phyloP scores from a whole-genome alignment of 345 rosid species.

The Brassica napus region DNA sequence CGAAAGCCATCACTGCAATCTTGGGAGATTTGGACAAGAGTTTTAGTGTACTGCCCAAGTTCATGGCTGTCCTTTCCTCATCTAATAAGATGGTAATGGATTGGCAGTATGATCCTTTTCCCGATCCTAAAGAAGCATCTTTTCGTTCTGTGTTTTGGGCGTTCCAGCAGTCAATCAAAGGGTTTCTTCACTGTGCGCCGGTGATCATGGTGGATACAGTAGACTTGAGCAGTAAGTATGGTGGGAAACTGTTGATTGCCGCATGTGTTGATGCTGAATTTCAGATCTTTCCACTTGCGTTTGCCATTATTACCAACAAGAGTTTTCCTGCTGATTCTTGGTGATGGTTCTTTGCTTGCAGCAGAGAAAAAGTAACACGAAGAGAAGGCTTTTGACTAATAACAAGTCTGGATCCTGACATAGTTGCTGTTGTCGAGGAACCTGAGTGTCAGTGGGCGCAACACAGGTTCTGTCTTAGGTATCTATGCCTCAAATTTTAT shows the following conservation, averaged over 20 bases:
- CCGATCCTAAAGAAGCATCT: background rate
- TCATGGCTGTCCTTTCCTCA: background rate
- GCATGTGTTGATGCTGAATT: constrained; percentile 3
- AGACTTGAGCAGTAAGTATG: background rate
- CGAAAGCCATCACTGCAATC: background rate
- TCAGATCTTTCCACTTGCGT: constrained; percentile 5
- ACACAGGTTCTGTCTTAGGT: constrained; percentile 19
- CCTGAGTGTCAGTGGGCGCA: constrained; percentile 22
- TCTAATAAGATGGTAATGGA: constrained; percentile 5
- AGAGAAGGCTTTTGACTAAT: constrained; percentile 1
- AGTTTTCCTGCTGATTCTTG: background rate
- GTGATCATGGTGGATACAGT: background rate
- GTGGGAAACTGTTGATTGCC: background rate
- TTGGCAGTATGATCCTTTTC: background rate
- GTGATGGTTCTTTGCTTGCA: constrained; percentile 20
- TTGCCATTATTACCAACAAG: background rate
- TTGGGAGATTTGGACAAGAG: constrained; percentile 11
- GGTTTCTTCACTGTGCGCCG: background rate
- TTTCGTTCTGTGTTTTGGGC: constrained; percentile 9
- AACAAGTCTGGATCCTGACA: background rate
- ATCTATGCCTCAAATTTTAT: constrained; percentile 1
- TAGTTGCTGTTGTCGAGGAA: constrained; percentile 8
- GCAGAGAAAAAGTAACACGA: constrained; percentile 12
- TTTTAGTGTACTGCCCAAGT: constrained; percentile 18
- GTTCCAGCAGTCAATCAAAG: constrained; percentile 16